Base-by-base conservation (phyloP, 306 rosid genomes). In the Acacia confusa region DNA sequence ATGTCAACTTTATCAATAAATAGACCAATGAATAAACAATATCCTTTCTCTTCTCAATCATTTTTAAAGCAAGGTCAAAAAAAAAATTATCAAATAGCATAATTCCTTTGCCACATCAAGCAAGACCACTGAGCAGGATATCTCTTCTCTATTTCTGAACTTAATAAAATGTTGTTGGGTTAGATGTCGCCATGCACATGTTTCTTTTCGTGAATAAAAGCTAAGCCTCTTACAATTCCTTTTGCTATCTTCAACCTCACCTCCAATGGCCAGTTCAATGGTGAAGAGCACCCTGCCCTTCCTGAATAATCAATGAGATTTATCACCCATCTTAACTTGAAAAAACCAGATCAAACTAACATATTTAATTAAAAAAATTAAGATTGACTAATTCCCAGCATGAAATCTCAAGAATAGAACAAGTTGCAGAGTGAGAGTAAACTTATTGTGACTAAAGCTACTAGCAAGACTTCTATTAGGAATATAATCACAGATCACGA, bases 131-230 rank as follows among this genome's bases (percentile, higher is more conserved):
- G n/a, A n/a, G n/a, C n/a, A n/a, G n/a, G n/a, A n/a, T n/a, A n/a
- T n/a, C n/a, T n/a, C n/a, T n/a, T n/a, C n/a, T 92, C 97, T 89
- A 89, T 93, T 7, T 90, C 90, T 0, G 94, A 72, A 84, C 47
- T 87, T 7, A 95, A 71, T 64, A 93, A 86, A 20, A 95, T 89
- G 86, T 93, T 95, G 84, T 87, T 87, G 0, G 99, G 96, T 84
- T 89, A 93, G 27, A 93, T 75, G 73, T 85, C 87, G 79, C 91
- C 98, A 76, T 95, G 99, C 57, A 95, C 93, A 43, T 92, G 92
- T 57, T 93, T 93, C 93, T 90, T 95, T 64, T 89, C 99, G 32
- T 95, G 99, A 82, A 95, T 84, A 87, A 86, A 93, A 6, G 86
- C 89, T 19, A 95, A 85, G 13, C 94, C 98, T 65, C 86, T 80